These are phyloP conservation scores for Aureobasidium sp. DNA, from an alignment of 2,329 filamentous ascomycete genomes.

Conservation along the genomic window DNA sequence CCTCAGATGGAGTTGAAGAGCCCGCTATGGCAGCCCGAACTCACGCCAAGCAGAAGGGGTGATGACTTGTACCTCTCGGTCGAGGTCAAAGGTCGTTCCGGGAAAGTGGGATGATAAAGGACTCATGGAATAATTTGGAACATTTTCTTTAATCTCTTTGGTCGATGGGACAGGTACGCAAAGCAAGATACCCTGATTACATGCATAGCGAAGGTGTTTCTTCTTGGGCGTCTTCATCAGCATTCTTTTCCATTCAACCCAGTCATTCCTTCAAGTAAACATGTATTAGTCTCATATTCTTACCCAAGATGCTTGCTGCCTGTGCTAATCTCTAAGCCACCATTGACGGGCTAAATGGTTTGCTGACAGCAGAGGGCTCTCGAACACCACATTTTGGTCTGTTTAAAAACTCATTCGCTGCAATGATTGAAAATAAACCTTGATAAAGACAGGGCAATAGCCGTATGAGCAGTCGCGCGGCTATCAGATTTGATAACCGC, in stretches of 20 bases:
- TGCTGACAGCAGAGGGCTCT: too few relatives aligned
- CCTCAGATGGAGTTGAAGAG: slow-evolving; percentile 21
- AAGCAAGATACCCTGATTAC: slow-evolving; percentile 8
- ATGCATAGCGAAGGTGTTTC: slow-evolving; percentile 13
- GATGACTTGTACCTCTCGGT: slow-evolving; percentile 54
- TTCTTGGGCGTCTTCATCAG: neutral
- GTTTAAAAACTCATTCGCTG: neutral
- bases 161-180: neutral
- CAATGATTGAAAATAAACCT: neutral
- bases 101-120: neutral
- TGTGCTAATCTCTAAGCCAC: neutral
- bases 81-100: slow-evolving; percentile 21
- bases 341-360: neutral
- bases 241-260: neutral
- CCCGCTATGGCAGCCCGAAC: slow-evolving; percentile 55
- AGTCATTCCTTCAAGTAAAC: neutral
- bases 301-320: neutral
- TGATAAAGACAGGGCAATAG: neutral
- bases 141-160: neutral
- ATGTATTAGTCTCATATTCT: neutral
- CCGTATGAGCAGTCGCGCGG: slow-evolving; percentile 6
- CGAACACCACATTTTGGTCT: neutral
- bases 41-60: slow-evolving; percentile 61
- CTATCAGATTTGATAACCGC: slow-evolving; percentile 1
- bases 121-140: slow-evolving; percentile 17